A percentile compares a stretch with the other conserved stretches of the same genome.
Conservation (phyloP, 208 protist genomes). For the Phytomonas serpens region DNA sequence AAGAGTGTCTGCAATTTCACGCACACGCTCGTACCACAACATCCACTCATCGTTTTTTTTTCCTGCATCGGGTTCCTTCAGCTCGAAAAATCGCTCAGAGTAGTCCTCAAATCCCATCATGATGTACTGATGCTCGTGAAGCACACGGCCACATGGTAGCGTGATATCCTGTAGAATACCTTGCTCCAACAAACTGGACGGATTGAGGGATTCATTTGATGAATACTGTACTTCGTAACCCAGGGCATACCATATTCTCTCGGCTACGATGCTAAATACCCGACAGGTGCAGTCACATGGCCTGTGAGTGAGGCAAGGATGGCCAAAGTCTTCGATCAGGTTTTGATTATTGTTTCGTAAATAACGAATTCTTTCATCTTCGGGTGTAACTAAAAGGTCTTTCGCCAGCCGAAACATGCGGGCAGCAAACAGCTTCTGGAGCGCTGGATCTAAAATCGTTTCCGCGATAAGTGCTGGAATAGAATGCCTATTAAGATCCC, state of each 20-base stretch:
- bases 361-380: constrained; percentile 64
- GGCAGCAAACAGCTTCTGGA: constrained; percentile 14
- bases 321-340: constrained; percentile 59
- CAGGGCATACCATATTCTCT: constrained; percentile 57
- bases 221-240: constrained; percentile 74
- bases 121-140: constrained; percentile 34
- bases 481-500: background rate
- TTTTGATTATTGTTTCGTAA: constrained; percentile 70
- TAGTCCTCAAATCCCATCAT: constrained; percentile 72
- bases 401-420: constrained; percentile 31
- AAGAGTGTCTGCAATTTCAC: constrained; percentile 18
- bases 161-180: constrained; percentile 13
- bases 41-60: constrained; percentile 62
- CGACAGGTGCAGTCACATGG: background rate
- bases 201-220: constrained; percentile 14
- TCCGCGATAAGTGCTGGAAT: constrained; percentile 13
- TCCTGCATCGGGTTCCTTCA: constrained; percentile 59
- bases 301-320: constrained; percentile 23
- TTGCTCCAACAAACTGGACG: constrained; percentile 15
- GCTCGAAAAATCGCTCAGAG: constrained; percentile 62
- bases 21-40: constrained; percentile 56
- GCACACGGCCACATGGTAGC: constrained; percentile 52
- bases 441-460: constrained; percentile 15
- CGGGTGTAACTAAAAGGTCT: constrained; percentile 51
- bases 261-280: constrained; percentile 10